Evolutionary conservation across 1,139 yeast species (phyloP), one percentile per base, ranked within the genome.

Genomic region (Yamadazyma triangularis): DNA sequence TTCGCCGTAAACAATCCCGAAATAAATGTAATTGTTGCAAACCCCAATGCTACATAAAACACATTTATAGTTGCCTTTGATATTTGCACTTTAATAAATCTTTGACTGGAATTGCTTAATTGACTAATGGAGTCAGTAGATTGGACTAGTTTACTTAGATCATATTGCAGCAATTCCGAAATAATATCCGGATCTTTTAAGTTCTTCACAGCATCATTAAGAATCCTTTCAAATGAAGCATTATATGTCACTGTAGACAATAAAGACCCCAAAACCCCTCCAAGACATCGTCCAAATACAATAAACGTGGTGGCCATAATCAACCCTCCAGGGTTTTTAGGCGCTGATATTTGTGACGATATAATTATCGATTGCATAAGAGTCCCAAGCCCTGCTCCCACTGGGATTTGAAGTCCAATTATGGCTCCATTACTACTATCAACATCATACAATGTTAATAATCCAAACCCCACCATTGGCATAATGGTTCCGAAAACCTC

Each of bases 261-360:
- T 28, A 53, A 53, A 8, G 60, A 49, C 10, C 60, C 51, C 16
- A 63, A 21, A 4, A 70, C 48, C 30, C 60, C 64, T 5, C 57
- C 56, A 13, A 64, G 36, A 2, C 60, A 44, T 41, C 70, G 56
- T 15, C 38, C 34, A 35, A 62, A 60, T 38, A 55, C 56, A 15
- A 59, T 23, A 28, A 55, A 53, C 4, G 64, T 48, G 3, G 70
- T 62, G 5, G 66, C 50, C 55, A 62, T 45, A 28, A 66, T 64
- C 15, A 51, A 48, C 8, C 61, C 57, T 10, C 70, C 70, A 3
- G 62, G 56, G 4, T 57, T 45, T 32, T 58, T 54, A 18, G 70
- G 69, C 2, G 70, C 68, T 13, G 48, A 40, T 4, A 63, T 42
- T 39, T 62, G 69, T 3, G 60, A 50, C 2, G 54, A 46, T 12